Percentiles rank a stretch among this genome's conserved stretches.
phyloP scores from a whole-genome alignment of 139 green algal species.

The Coelastrella sp. region DNA sequence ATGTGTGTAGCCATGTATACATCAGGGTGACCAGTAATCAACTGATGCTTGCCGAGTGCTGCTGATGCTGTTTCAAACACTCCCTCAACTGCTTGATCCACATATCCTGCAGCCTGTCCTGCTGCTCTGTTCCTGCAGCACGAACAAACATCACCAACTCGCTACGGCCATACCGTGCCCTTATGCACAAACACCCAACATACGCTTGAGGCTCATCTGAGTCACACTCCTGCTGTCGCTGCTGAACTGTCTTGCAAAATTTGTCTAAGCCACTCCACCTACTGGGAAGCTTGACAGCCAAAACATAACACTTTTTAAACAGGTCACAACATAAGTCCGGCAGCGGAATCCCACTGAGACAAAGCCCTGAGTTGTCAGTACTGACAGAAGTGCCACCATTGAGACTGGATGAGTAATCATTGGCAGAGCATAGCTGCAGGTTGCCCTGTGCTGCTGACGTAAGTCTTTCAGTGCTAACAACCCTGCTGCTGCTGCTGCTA shows the following conservation, averaged over 20 bases:
- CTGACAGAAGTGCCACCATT: not conserved
- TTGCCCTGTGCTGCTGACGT: not conserved
- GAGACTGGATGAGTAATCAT: not conserved
- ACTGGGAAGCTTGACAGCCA: constrained; percentile 30
- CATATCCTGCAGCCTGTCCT: not conserved
- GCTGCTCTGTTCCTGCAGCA: not conserved
- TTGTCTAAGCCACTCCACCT: not conserved
- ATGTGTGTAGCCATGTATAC: no score
- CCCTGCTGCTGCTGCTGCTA: not conserved
- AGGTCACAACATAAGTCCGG: not conserved
- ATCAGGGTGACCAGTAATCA: no score
- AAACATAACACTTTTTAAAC: not conserved
- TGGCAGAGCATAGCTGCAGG: not conserved
- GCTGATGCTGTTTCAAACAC: constrained; percentile 1
- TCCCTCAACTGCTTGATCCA: not conserved
- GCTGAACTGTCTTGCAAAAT: not conserved
- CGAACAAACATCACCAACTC: constrained; percentile 25
- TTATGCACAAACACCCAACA: not conserved
- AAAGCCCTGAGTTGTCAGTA: not conserved
- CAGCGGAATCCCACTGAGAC: not conserved
- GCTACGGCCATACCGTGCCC: not conserved
- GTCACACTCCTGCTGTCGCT: not conserved
- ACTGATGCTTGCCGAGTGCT: constrained; percentile 25
- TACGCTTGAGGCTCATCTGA: not conserved
- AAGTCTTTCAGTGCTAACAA: no score